A percentile compares a stretch with the other conserved stretches of the same genome.
Conservation (phyloP, 768 basidiomycete genomes). For the Tricholoma sp. region DNA sequence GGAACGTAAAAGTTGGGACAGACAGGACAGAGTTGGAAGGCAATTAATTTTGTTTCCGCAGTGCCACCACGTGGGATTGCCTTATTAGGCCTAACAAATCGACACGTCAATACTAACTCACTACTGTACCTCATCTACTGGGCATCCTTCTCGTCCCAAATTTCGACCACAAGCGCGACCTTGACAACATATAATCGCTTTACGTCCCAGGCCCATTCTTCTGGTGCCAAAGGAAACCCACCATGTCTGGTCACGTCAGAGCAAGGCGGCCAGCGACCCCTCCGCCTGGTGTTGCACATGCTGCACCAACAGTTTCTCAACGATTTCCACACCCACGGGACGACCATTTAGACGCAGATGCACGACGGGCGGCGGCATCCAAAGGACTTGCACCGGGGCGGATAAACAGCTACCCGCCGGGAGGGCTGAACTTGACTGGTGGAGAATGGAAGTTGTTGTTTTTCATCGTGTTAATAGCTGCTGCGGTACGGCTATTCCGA, state of each 20-base stretch:
- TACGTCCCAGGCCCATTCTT: neutral
- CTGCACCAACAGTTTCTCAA: constrained; percentile 34
- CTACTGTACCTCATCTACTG: neutral
- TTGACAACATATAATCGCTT: neutral
- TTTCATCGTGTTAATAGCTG: constrained; percentile 62
- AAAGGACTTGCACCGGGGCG: constrained; percentile 54
- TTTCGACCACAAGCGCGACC: neutral
- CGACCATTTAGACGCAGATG: constrained; percentile 72
- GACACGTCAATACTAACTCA: neutral
- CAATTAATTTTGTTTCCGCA: too few relatives aligned
- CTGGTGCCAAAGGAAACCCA: neutral
- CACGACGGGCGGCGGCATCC: constrained; percentile 63
- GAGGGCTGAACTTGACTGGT: constrained; percentile 58
- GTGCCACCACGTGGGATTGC: too few relatives aligned
- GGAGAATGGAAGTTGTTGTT: constrained; percentile 78
- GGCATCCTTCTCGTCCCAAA: neutral
- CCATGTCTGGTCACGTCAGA: constrained; percentile 52
- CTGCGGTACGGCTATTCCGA: constrained; percentile 79
- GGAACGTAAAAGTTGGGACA: too few relatives aligned
- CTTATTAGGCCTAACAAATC: too few relatives aligned
- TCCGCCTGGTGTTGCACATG: constrained; percentile 40
- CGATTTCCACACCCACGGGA: constrained; percentile 63
- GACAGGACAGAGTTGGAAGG: too few relatives aligned
- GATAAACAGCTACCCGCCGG: constrained; percentile 40
- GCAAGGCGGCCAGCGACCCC: constrained; percentile 68